These are phyloP conservation scores for Cercospora zeae-maydis DNA, from an alignment of 2,329 filamentous ascomycete genomes.

Conservation along the genomic window DNA sequence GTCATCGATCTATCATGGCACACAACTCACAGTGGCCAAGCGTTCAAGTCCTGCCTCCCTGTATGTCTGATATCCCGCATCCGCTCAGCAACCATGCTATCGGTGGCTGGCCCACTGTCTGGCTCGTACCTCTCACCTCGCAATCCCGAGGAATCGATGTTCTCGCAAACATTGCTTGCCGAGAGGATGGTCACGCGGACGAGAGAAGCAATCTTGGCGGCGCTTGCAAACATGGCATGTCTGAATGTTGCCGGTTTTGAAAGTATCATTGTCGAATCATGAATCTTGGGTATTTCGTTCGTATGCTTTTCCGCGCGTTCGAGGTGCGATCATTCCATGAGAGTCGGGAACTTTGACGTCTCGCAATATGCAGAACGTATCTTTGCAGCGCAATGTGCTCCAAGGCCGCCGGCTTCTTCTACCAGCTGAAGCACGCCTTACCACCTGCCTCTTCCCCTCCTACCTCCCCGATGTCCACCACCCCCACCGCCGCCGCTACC, in stretches of 20 bases:
- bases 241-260: not conserved
- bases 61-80: not conserved
- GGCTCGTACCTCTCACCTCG: not conserved
- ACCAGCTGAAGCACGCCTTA: not conserved
- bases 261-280: not conserved
- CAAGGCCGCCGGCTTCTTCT: not conserved
- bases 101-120: too few relatives aligned
- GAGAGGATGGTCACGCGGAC: not conserved
- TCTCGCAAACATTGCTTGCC: not conserved
- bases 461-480: conserved; percentile 30
- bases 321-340: not conserved
- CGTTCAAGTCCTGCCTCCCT: not conserved
- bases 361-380: not conserved
- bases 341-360: not conserved
- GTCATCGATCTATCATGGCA: not conserved
- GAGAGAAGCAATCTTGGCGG: not conserved
- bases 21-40: not conserved
- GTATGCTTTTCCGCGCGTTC: not conserved
- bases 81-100: too few relatives aligned
- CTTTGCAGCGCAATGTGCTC: not conserved
- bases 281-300: not conserved
- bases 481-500: conserved; percentile 11
- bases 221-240: not conserved
- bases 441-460: conserved; percentile 25
- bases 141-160: not conserved